Evolutionary conservation across 306 rosid species (phyloP), one percentile per base, ranked within the genome.

Genomic region (Carpinus fangiana): DNA sequence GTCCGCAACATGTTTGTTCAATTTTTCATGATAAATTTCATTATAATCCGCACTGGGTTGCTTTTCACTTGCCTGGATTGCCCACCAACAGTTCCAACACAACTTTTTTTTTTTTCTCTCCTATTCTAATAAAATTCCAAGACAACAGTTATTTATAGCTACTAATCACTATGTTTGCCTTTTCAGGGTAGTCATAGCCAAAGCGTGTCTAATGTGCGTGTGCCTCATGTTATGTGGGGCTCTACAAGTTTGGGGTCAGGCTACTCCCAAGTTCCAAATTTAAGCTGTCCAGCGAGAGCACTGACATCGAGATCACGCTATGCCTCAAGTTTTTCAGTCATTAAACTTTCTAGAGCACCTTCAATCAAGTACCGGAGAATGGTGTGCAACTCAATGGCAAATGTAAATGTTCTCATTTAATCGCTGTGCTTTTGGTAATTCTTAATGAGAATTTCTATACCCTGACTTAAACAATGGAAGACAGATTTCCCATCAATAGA

Each of bases 371-470:
- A 74, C 71, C 81, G 61, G 46, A 86, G 79, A 72, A 79, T 89
- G 85, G 72, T 75, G 75, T 88, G 93, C 62, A 79, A 67, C 76
- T 83, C 93, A 14, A 6, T 81, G 23, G 88, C 76, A 79, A 80
- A 79, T 76, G 95, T 89, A 70, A 82, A 89, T 82, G 55, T 41
- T 74, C 17, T 73, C 56, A 64, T 70, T 45, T 53, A 3, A 31
- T 53, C 48, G 55, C 34, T 36, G 12, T 50, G 56, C 60, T 57
- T 72, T 80, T 18, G 13, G 76, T 55, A 60, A 50, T 74, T 60
- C 45, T 74, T 77, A 23, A 4, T 65, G 43, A 43, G 76, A 71
- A 23, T 36, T 13, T 45, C 17, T 9, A 17, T n/a, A 13, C 59
- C 45, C 56, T 20, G 14, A 68, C 50, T 67, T 41, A 72, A 62